phyloP scores from a whole-genome alignment of 2,329 filamentous ascomycete species.

The Aspergillus fijiensis region DNA sequence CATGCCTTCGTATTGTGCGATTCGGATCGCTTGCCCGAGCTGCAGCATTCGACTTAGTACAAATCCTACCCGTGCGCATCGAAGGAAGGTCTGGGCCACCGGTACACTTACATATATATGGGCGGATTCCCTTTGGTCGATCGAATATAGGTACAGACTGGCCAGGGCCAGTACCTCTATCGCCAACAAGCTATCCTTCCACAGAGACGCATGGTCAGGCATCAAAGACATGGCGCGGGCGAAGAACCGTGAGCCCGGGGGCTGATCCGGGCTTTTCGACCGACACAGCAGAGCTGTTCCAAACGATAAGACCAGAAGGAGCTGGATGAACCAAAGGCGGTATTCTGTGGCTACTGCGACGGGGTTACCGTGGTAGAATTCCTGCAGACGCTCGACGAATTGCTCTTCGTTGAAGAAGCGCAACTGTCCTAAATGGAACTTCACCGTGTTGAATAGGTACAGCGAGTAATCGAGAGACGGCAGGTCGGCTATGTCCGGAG shows the following conservation, averaged over 20 bases:
- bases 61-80: too few species aligned
- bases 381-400: too few species aligned
- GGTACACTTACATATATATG: slow-evolving; percentile 29
- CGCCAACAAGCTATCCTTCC: slow-evolving; percentile 40
- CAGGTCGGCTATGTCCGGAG: too few species aligned
- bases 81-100: too few species aligned
- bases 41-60: slow-evolving; percentile 12
- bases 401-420: too few species aligned
- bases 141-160: slow-evolving; percentile 41
- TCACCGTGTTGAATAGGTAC: too few species aligned
- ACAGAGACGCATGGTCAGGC: slow-evolving; percentile 37
- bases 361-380: too few species aligned
- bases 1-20: slow-evolving; percentile 44
- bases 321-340: slow-evolving; percentile 14
- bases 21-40: slow-evolving; percentile 43
- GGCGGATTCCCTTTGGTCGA: slow-evolving; percentile 40
- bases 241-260: slow-evolving; percentile 16
- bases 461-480: too few species aligned
- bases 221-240: slow-evolving; percentile 33
- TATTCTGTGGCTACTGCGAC: too few species aligned
- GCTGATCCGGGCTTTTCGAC: slow-evolving; percentile 6
- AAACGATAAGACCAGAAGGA: slow-evolving; percentile 12
- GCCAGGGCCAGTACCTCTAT: slow-evolving; percentile 41
- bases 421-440: too few species aligned
- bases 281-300: slow-evolving; percentile 10